Conservation (phyloP, 2,329 filamentous ascomycete genomes). For the Colletotrichum plurivorum region DNA sequence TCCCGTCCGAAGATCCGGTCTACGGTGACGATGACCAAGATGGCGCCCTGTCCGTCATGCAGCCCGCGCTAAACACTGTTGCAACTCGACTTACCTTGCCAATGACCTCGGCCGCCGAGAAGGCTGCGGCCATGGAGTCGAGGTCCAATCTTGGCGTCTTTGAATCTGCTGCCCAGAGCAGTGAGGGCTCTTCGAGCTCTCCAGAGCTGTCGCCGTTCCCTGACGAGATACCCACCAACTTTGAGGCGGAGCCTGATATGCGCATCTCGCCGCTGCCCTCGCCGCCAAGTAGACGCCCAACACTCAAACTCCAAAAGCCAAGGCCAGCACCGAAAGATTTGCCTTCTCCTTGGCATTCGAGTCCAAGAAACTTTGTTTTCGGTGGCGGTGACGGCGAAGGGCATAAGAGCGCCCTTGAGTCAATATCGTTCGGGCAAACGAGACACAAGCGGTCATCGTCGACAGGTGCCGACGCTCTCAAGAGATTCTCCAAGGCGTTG, state of each 20-base stretch:
- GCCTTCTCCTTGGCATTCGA: conserved; percentile 58
- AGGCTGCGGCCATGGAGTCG: conserved; percentile 67
- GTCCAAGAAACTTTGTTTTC: conserved; percentile 55
- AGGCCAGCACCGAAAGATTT: conserved; percentile 36
- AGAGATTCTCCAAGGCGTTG: conserved; percentile 68
- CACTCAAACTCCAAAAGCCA: conserved; percentile 34
- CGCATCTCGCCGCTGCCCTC: conserved; percentile 20
- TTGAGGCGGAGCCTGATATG: conserved; percentile 33
- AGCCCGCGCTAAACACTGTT: conserved; percentile 69
- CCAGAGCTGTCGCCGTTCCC: conserved; percentile 37
- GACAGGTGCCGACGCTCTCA: conserved; percentile 69
- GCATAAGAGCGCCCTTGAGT: conserved; percentile 56
- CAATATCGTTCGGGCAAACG: conserved; percentile 60
- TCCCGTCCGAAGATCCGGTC: conserved; percentile 50
- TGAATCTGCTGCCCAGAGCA: conserved; percentile 24
- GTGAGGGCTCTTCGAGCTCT: conserved; percentile 37
- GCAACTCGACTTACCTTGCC: conserved; percentile 69
- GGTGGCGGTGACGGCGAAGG: conserved; percentile 45
- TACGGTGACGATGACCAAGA: conserved; percentile 60
- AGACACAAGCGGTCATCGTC: conserved; percentile 68
- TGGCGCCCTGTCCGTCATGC: conserved; percentile 72
- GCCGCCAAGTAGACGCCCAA: conserved; percentile 23
- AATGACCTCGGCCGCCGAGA: conserved; percentile 70
- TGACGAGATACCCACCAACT: conserved; percentile 36
- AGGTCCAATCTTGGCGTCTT: conserved; percentile 54